Evolutionary conservation across 768 basidiomycete species (phyloP), one percentile per base, ranked within the genome.

Genomic region (Porpolomopsis calyptriformis): DNA sequence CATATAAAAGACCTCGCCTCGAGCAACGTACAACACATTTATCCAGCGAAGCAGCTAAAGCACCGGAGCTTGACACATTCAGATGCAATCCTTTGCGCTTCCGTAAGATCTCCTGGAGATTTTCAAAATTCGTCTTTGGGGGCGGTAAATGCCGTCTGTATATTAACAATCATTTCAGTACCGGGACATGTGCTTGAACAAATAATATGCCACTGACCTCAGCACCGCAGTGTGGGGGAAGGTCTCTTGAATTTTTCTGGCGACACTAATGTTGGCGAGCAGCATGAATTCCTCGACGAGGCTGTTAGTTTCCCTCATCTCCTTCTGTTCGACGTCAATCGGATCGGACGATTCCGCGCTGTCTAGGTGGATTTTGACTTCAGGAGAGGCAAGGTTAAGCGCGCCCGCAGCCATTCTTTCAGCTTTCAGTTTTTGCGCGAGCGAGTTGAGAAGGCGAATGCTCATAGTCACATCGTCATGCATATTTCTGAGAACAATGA

Each of bases 271-370:
- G 56, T 98, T 99, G 4, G 96, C 94, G 49, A 99, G 79, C 52
- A 99, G 68, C 96, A 99, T 99, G 65, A 99, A 97, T 62, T 98
- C 96, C 63, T 99, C 96, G 1, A 98, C 96, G 5, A 98, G 67
- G 52, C 87, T 91, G 59, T 98, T 98, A 7, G 96, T 99, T 65
- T 98, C 93, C 23, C 76, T 68, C 57, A 86, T 60, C 56, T 89
- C 84, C 61, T 98, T 98, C 60, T 93, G 91, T 64, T 97, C 91
- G 8, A 99, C 93, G 51, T 97, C 94, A 51, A 97, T 88, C 0
- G 94, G 94, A 53, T 96, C 92, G 2, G 90, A 85, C 0, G 86
- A 88, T 61, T 98, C 96, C 1, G 91, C 72, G 52, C 85, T 89
- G 57, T 96, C 89, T 12, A 98, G 71, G 53, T 97, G 82, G 51